These are phyloP conservation scores for Magnusiomyces fungicola DNA, from an alignment of 1,139 yeast genomes.

Conservation along the genomic window DNA sequence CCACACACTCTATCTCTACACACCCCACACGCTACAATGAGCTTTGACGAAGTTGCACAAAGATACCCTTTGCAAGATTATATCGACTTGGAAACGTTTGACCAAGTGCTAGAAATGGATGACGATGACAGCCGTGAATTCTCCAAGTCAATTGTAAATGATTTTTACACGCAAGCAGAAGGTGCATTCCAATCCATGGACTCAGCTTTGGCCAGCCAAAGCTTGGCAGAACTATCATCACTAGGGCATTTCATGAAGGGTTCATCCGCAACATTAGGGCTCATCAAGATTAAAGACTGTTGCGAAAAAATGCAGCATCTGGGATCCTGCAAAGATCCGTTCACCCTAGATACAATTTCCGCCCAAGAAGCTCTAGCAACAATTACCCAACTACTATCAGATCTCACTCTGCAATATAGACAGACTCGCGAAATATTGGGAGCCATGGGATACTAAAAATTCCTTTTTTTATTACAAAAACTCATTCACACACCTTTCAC, in stretches of 20 bases:
- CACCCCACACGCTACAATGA: too few species aligned
- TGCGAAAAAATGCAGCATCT: slow-evolving; percentile 92
- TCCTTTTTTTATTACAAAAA: too few species aligned
- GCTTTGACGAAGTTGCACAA: neutral
- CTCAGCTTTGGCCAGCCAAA: slow-evolving; percentile 39
- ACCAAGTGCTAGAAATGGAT: slow-evolving; percentile 89
- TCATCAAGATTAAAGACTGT: slow-evolving; percentile 69
- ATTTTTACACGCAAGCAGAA: slow-evolving; percentile 83
- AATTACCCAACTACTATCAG: neutral
- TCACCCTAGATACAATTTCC: neutral
- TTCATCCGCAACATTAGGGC: slow-evolving; percentile 89
- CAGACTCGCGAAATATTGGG: neutral
- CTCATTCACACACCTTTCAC: neutral
- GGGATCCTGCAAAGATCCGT: slow-evolving; percentile 45
- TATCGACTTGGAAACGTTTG: slow-evolving; percentile 82
- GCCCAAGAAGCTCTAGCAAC: neutral
- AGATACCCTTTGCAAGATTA: slow-evolving; percentile 38
- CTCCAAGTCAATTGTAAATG: slow-evolving; percentile 64
- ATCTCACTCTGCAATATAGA: neutral
- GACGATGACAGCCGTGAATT: slow-evolving; percentile 81
- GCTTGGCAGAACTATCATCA: slow-evolving; percentile 57
- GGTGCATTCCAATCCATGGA: slow-evolving; percentile 73
- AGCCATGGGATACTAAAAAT: neutral
- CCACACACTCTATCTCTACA: too few species aligned
- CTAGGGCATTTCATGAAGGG: slow-evolving; percentile 94